A percentile compares a stretch with the other conserved stretches of the same genome.
Evolutionary conservation across 225 moss, liverwort and hornwort species (phyloP).

Genomic region (Lunularia cruciata): DNA sequence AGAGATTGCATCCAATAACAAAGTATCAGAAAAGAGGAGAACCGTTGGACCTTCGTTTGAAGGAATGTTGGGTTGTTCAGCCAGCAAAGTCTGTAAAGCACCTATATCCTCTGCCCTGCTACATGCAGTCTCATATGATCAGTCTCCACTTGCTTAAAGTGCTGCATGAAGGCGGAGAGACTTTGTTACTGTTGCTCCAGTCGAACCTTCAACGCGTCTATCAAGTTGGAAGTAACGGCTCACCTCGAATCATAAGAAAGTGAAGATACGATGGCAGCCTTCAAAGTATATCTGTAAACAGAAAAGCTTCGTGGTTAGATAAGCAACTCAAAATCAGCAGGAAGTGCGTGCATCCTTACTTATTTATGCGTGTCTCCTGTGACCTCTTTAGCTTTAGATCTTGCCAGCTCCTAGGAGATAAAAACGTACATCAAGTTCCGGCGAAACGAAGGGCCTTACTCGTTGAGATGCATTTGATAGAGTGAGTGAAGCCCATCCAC

Average conservation of each 20-base stretch:
- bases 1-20: not conserved
- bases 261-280: slow-evolving; percentile 26
- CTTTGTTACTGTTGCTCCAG: not conserved
- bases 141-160: too few relatives aligned
- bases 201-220: not conserved
- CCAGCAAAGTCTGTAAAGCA: slow-evolving; percentile 23
- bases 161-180: too few relatives aligned
- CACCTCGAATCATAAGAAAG: slow-evolving; percentile 29
- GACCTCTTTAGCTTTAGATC: too few relatives aligned
- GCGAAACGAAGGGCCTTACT: slow-evolving; percentile 40
- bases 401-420: too few relatives aligned
- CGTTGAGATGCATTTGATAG: slow-evolving; percentile 74
- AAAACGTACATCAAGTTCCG: not conserved
- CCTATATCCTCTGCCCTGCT: slow-evolving; percentile 27
- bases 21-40: not conserved
- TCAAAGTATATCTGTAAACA: slow-evolving; percentile 19
- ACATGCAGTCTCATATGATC: too few relatives aligned
- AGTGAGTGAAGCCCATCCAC: slow-evolving; percentile 60
- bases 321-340: not conserved
- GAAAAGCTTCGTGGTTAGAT: not conserved
- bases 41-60: slow-evolving; percentile 21
- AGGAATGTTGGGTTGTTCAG: slow-evolving; percentile 35
- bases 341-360: not conserved
- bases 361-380: too few relatives aligned
- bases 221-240: not conserved